phyloP scores from a whole-genome alignment of 2,329 filamentous ascomycete genomes.

The Polytolypa hystricis region DNA sequence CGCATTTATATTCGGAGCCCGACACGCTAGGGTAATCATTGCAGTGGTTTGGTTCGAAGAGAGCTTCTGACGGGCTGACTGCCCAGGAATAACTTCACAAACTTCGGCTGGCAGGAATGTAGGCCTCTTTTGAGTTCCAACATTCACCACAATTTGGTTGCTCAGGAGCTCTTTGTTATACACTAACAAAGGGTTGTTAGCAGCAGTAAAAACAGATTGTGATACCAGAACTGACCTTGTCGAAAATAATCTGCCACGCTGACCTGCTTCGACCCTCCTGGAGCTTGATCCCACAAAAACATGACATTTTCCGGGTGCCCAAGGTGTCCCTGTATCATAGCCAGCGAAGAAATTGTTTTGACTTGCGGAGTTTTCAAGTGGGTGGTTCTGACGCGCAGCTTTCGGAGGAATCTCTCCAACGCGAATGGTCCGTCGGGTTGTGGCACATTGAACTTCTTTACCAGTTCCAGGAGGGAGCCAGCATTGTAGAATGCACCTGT shows the following conservation, averaged over 20 bases:
- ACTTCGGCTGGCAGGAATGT: conserved; percentile 57
- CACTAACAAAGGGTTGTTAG: conserved; percentile 17
- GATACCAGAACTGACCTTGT: conserved; percentile 1
- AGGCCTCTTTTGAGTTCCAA: conserved; percentile 47
- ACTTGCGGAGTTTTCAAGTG: conserved; percentile 8
- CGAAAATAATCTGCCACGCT: conserved; percentile 4
- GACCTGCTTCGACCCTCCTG: neutral
- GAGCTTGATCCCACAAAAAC: conserved; percentile 2
- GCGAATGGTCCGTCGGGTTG: neutral
- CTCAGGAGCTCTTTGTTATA: conserved; percentile 27
- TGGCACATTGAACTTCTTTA: neutral
- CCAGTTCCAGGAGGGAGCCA: conserved; percentile 9
- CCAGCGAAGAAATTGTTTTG: conserved; percentile 11
- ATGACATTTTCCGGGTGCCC: neutral
- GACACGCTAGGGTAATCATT: conserved; percentile 65
- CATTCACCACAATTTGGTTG: conserved; percentile 52
- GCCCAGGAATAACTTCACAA: conserved; percentile 53
- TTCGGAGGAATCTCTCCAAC: conserved; percentile 11
- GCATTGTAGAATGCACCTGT: conserved; percentile 48
- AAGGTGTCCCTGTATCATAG: neutral
- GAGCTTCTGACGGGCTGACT: conserved; percentile 51
- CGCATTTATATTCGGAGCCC: conserved; percentile 55
- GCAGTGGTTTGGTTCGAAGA: conserved; percentile 47
- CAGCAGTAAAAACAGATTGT: neutral
- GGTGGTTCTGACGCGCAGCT: conserved; percentile 10